Base-by-base conservation (phyloP, 2,329 filamentous ascomycete genomes). In the Aureobasidium subglaciale region DNA sequence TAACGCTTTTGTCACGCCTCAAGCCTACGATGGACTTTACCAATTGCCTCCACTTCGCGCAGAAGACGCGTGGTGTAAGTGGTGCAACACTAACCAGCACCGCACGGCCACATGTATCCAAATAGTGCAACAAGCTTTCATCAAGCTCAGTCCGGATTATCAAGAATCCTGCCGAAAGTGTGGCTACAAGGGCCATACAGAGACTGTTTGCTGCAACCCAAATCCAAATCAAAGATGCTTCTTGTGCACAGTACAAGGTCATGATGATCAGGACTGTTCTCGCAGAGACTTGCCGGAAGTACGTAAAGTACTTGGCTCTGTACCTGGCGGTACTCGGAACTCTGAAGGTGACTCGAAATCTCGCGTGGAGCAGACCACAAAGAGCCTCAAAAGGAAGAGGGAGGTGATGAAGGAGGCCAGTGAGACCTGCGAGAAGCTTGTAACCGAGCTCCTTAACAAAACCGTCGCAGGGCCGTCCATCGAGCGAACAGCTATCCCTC, bases 61-160 rank as follows among this genome's bases (percentile, higher is more conserved):
- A n/a, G 49, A 53, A 32, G 24, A n/a, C 6, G 8, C 41, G 20
- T 53, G 49, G 35, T 52, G 48, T 35, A 40, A 32, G 7, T 52
- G 34, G 34, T 52, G 48, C 48, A 52, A 52, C 35, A 18, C 35
- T 2, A 3, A 3, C 2, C 2, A 4, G 1, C 48, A 53, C 11
- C 7, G 9, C 27, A 41, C 49, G 8, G 16, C 27, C n/a, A 11
- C 16, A 24, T 53, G 49, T 41, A 9, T 9, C 11, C 7, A 53
- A 27, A 5, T 15, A 3, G 13, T 5, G 10, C 9, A 6, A 10
- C 24, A 53, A 32, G 10, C 20, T 4, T 3, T 20, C 3, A n/a
- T 32, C 37, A 32, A 20, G n/a, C 6, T 6, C 9, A 16, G 29
- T 4, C 35, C 35, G 2, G 48, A 30, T n/a, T 2, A 22, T 8